phyloP scores from a whole-genome alignment of 2,329 filamentous ascomycete species.

The Coleophoma crateriformis region DNA sequence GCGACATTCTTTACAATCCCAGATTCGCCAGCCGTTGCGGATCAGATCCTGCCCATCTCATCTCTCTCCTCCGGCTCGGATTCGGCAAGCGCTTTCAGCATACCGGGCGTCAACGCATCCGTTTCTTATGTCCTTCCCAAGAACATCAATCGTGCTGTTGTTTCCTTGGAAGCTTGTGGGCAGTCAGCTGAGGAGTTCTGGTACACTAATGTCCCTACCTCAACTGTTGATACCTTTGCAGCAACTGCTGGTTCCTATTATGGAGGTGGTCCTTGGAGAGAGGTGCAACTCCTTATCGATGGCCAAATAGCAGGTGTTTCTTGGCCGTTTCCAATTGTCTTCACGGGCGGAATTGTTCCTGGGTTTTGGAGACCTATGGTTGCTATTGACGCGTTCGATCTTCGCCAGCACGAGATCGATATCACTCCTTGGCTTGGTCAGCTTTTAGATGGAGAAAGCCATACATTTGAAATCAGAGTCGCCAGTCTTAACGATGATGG shows the following conservation, averaged over 20 bases:
- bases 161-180: constrained; percentile 69
- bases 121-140: constrained; percentile 53
- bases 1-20: constrained; percentile 59
- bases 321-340: constrained; percentile 77
- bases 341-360: constrained; percentile 71
- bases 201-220: constrained; percentile 69
- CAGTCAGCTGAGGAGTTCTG: constrained; percentile 75
- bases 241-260: constrained; percentile 46
- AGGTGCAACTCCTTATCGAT: constrained; percentile 70
- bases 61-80: constrained; percentile 40
- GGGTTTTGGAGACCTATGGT: constrained; percentile 71
- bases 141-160: constrained; percentile 60
- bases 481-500: constrained; percentile 53
- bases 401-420: constrained; percentile 73
- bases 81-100: constrained; percentile 56
- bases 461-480: constrained; percentile 62
- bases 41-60: constrained; percentile 62
- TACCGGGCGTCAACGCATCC: constrained; percentile 55
- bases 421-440: constrained; percentile 67
- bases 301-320: constrained; percentile 63
- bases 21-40: constrained; percentile 40
- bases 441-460: constrained; percentile 56
- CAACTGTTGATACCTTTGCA: constrained; percentile 51
- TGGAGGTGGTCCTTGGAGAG: constrained; percentile 68
- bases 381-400: constrained; percentile 70